Base-by-base conservation (phyloP, 148 eudicot species). In the Selenicereus undatus region DNA sequence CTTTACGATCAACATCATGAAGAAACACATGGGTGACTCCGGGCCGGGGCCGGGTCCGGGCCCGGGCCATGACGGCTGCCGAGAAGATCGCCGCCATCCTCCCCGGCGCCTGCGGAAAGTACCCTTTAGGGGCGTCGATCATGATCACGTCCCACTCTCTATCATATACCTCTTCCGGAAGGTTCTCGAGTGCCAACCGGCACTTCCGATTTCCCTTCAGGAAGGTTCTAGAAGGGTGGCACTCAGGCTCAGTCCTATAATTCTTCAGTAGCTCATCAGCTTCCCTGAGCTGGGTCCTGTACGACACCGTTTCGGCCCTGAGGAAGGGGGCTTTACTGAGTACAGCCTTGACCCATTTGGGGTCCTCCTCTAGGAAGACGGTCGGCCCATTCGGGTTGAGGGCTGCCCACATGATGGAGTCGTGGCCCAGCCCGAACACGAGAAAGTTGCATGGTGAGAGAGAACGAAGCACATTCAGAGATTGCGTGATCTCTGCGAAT, bases 101-200 rank as follows among this genome's bases (percentile, higher is more conserved):
- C 71, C 91, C 91, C 0, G 91, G 91, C 17, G 85, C 85, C 64
- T 79, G 83, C 0, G 83, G 72, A 11, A 79, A 81, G 39, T 83
- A 89, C 27, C 91, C 91, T 27, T 77, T 73, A 5, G 89, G 91
- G 43, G 91, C 89, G 79, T 89, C 89, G 22, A 89, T 75, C 91
- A 87, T 87, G n/a, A 87, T 89, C 77, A 87, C 82, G 62, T 87
- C 91, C 89, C 91, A 89, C 58, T 89, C 91, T 21, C 36, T 83
- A 1, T 83, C 88, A 56, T 89, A 89, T 66, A 89, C 89, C 21
- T 84, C 86, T 13, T 77, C 80, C 1, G 89, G 89, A 48, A 88
- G 27, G 35, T 42, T 75, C 16, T 79, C 79, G 11, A 85, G 30
- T 6, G 87, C 87, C 8, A 86, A 50, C 81, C 32, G 51, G 58